Evolutionary conservation across 148 eudicot genomes (phyloP), one percentile per base, ranked within the genome.

Genomic region (Rhododendron ferrugineum): DNA sequence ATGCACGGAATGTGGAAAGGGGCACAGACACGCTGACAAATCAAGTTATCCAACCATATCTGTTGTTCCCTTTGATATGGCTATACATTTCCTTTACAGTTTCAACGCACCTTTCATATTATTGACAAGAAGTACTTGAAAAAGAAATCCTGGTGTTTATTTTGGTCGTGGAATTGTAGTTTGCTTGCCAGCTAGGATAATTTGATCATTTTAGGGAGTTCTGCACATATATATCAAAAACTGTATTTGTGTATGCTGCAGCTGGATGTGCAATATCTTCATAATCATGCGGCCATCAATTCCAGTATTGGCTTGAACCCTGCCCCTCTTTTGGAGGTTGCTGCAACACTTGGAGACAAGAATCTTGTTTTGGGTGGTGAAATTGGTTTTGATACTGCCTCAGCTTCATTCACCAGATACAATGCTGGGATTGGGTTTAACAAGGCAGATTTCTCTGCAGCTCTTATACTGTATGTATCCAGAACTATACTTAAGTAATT

Each of bases 261-360:
- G 99, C 90, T 96, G 85, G 98, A 96, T 90, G 85, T 96, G 87
- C 92, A 89, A 85, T 96, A 95, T 84, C 85, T 89, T 83, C 94
- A 96, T 88, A 87, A 88, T 82, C 95, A 89, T 88, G 93, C 96
- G 11, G 94, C 93, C 30, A 86, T 95, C 83, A 91, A 89, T 87
- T 94, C 95, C 60, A 91, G 98, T 88, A 90, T 95, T 82, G 94
- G 97, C 77, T 87, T 96, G 90, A 92, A 92, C 87, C 99, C 99
- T 28, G 79, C 92, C 42, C 99, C 99, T 81, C 88, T 91, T 74
- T 81, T 96, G 84, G 97, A 95, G 83, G 81, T 91, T 83, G 89
- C 97, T 84, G 95, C 95, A 60, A 89, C 96, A 81, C 82, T 96
- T 85, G 99, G 99, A 54, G 89, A 82, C 90, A 87, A 90, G 70